A percentile compares a stretch with the other conserved stretches of the same genome.
phyloP scores from a whole-genome alignment of 306 rosid species.

The Cajanus cajan region DNA sequence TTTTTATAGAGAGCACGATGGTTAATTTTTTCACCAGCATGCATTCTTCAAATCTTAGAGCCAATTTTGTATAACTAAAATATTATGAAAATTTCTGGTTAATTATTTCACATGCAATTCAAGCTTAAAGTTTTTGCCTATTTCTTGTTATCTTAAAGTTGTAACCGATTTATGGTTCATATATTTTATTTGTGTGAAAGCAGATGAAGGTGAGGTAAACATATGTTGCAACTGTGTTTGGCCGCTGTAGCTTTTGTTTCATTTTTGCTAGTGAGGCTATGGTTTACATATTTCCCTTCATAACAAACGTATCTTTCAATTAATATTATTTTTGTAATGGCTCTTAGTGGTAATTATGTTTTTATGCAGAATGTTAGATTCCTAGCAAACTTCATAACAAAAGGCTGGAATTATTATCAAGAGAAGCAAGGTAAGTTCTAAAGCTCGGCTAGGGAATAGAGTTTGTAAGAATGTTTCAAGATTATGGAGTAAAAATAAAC shows the following conservation, averaged over 20 bases:
- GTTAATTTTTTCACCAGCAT: not conserved
- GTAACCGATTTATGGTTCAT: not conserved
- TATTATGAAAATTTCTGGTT: constrained; percentile 9
- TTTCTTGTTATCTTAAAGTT: constrained; percentile 15
- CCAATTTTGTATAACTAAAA: not conserved
- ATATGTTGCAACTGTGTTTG: not conserved
- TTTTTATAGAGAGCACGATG: no score
- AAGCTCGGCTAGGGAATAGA: not conserved
- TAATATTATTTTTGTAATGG: constrained; percentile 13
- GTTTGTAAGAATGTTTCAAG: not conserved
- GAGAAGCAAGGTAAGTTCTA: constrained; percentile 73
- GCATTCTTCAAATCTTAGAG: not conserved
- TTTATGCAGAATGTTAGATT: constrained; percentile 85
- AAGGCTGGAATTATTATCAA: constrained; percentile 74
- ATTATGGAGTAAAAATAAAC: constrained; percentile 11
- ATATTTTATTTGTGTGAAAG: not conserved
- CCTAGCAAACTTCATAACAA: constrained; percentile 83
- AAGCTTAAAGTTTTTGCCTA: not conserved
- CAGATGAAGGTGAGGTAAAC: not conserved
- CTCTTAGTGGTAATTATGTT: constrained; percentile 14
- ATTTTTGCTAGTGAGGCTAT: constrained; percentile 16
- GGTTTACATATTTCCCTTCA: not conserved
- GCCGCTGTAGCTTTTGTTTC: not conserved
- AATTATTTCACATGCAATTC: not conserved
- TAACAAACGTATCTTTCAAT: not conserved